Percentiles rank a stretch among this genome's conserved stretches.
phyloP scores from a whole-genome alignment of 345 rosid genomes.

The Eucalyptus leucophloia region DNA sequence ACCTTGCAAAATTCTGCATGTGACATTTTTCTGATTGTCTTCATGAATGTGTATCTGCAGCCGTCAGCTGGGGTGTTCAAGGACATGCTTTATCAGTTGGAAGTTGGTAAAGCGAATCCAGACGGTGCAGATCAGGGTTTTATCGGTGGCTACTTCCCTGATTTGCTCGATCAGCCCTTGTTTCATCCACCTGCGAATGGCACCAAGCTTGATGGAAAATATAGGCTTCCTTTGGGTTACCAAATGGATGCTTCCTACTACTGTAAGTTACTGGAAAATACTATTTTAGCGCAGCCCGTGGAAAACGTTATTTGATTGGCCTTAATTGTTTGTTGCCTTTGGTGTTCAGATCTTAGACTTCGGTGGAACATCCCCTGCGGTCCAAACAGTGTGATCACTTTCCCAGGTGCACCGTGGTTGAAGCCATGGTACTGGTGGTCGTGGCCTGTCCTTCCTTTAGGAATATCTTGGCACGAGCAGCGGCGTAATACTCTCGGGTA shows the following conservation, averaged over 20 bases:
- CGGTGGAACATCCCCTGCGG: conserved; percentile 94
- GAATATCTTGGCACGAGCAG: conserved; percentile 72
- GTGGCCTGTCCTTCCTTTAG: conserved; percentile 91
- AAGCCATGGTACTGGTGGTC: conserved; percentile 99
- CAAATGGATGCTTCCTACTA: conserved; percentile 98
- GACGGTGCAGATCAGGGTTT: conserved; percentile 99
- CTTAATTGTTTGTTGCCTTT: neutral
- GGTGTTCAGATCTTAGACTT: conserved; percentile 55
- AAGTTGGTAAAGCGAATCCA: conserved; percentile 45
- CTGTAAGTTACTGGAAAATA: conserved; percentile 31
- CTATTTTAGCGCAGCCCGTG: neutral
- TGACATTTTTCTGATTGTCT: neutral
- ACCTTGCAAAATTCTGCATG: neutral
- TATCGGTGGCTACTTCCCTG: conserved; percentile 75
- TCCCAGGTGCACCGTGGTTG: conserved; percentile 91
- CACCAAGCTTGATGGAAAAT: conserved; percentile 43
- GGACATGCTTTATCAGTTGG: conserved; percentile 68
- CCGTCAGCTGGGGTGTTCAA: conserved; percentile 66
- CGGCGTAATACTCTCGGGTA: conserved; percentile 74
- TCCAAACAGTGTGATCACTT: conserved; percentile 88
- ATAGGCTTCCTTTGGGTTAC: conserved; percentile 89
- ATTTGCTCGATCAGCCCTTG: conserved; percentile 70
- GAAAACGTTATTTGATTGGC: neutral
- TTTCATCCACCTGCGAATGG: conserved; percentile 56
- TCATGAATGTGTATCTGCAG: conserved; percentile 7